phyloP scores from a whole-genome alignment of 1,284 basidiomycete species.

The Malassezia obtusa region DNA sequence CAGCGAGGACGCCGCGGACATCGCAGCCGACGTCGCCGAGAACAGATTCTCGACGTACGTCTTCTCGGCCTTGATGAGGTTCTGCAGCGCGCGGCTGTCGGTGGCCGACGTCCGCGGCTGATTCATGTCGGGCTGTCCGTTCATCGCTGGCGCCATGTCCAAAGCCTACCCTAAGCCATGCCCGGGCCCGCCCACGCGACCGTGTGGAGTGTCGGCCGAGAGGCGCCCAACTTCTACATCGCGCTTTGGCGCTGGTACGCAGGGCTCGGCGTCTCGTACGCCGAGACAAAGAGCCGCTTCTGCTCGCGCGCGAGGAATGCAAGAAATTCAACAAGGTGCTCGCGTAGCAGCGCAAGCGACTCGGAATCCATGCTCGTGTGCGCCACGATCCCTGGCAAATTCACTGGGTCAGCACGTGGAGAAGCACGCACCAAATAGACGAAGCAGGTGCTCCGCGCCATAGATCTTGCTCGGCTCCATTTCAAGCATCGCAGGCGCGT shows the following conservation, averaged over 20 bases:
- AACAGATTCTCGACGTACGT: slow-evolving; percentile 39
- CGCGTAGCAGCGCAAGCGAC: slow-evolving; percentile 68
- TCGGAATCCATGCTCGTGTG: slow-evolving; percentile 84
- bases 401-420: slow-evolving; percentile 49
- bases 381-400: slow-evolving; percentile 64
- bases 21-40: slow-evolving; percentile 20
- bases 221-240: not conserved
- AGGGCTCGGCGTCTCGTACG: slow-evolving; percentile 63
- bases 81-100: slow-evolving; percentile 49
- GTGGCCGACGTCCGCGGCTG: slow-evolving; percentile 37
- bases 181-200: not conserved
- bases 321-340: slow-evolving; percentile 82
- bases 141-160: slow-evolving; percentile 8
- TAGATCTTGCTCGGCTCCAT: slow-evolving; percentile 83
- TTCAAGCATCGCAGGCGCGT: not conserved
- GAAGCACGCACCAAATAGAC: slow-evolving; percentile 71
- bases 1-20: slow-evolving; percentile 46
- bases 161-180: not conserved
- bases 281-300: slow-evolving; percentile 59
- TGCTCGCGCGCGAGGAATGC: slow-evolving; percentile 64
- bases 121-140: slow-evolving; percentile 25
- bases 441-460: slow-evolving; percentile 83
- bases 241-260: slow-evolving; percentile 61
- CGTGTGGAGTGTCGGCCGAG: slow-evolving; percentile 7
- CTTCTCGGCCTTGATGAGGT: slow-evolving; percentile 49